Conservation (phyloP, 2,329 filamentous ascomycete genomes). For the Lojkania enalia region DNA sequence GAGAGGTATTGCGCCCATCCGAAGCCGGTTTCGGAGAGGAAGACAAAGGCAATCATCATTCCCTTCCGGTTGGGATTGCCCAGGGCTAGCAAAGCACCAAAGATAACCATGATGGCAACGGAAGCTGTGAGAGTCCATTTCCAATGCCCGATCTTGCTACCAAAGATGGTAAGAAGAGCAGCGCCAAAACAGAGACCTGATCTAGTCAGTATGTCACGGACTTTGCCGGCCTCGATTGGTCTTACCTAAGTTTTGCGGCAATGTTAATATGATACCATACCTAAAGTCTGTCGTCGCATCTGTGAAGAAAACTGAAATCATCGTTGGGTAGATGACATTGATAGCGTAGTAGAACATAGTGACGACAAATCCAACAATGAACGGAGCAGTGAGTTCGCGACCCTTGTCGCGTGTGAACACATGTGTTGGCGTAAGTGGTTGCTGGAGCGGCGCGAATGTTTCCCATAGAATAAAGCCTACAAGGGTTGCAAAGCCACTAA, state of each 20-base stretch:
- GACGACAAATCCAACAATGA: conserved; percentile 49
- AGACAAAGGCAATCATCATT: conserved; percentile 53
- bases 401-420: conserved; percentile 52
- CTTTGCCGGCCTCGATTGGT: too few species aligned
- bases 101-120: conserved; percentile 53
- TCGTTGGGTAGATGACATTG: conserved; percentile 52
- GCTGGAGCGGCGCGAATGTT: conserved; percentile 22
- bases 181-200: conserved; percentile 39
- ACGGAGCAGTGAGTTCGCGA: conserved; percentile 52
- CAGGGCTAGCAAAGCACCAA: conserved; percentile 51
- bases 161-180: conserved; percentile 45
- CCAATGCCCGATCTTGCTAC: conserved; percentile 44
- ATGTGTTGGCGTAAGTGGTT: conserved; percentile 47
- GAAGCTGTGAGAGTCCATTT: conserved; percentile 50
- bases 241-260: conserved; percentile 48
- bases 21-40: conserved; percentile 51
- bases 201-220: too few species aligned
- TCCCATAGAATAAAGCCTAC: conserved; percentile 38
- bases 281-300: conserved; percentile 39
- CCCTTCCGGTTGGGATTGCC: conserved; percentile 50
- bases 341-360: conserved; percentile 54
- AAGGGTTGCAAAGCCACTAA: conserved; percentile 34
- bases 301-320: conserved; percentile 50
- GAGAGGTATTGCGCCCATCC: conserved; percentile 54
- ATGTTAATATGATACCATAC: conserved; percentile 44